Conservation (phyloP, 176 grass and related monocot genomes). For the Olyra latifolia region DNA sequence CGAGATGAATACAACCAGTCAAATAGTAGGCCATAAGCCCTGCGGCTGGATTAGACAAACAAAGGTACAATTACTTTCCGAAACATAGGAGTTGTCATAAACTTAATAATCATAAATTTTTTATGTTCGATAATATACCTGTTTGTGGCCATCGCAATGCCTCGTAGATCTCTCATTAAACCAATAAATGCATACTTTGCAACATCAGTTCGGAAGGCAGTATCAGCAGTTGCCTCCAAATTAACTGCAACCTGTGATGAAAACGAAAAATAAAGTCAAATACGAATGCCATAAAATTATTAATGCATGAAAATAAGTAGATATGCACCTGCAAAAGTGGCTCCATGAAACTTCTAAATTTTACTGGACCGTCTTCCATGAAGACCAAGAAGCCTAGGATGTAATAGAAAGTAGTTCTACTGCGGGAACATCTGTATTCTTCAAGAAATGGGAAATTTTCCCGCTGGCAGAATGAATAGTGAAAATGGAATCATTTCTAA, state of each 20-base stretch:
- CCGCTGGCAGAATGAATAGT: constrained; percentile 48
- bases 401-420: constrained; percentile 98
- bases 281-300: not conserved
- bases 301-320: constrained; percentile 23
- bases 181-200: constrained; percentile 92
- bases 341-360: constrained; percentile 96
- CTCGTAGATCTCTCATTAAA: constrained; percentile 92
- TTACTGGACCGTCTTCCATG: constrained; percentile 93
- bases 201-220: constrained; percentile 76
- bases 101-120: not conserved
- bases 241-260: constrained; percentile 65
- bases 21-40: constrained; percentile 91
- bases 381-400: constrained; percentile 93
- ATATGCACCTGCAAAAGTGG: constrained; percentile 81
- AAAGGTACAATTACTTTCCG: constrained; percentile 27
- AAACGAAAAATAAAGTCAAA: constrained; percentile 24
- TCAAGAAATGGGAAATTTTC: constrained; percentile 90
- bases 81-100: not conserved
- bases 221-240: constrained; percentile 77
- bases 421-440: constrained; percentile 83
- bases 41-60: constrained; percentile 63
- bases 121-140: constrained; percentile 54
- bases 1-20: constrained; percentile 93
- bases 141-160: constrained; percentile 93
- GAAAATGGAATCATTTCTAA: constrained; percentile 27